Conservation (phyloP, 805 yeast species). For the Ogataea neopini region DNA sequence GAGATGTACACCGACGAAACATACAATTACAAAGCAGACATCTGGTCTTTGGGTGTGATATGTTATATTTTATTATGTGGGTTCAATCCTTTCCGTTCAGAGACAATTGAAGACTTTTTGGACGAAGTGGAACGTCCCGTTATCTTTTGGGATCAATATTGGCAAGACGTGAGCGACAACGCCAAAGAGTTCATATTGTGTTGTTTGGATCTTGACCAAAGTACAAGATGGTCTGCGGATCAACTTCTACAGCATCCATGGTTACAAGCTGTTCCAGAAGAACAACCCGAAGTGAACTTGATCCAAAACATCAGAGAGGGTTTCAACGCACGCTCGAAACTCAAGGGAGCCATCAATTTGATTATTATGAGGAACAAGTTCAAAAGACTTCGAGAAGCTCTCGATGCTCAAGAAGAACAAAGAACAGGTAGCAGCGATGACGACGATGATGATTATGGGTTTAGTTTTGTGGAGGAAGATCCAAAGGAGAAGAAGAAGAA, state of each 20-base stretch:
- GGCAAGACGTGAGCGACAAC: slow-evolving; percentile 37
- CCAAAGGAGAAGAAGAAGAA: slow-evolving; percentile 8
- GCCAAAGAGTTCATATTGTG: slow-evolving; percentile 73
- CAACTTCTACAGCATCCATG: slow-evolving; percentile 68
- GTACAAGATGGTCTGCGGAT: slow-evolving; percentile 59
- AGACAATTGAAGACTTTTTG: slow-evolving; percentile 26
- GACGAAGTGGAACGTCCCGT: slow-evolving; percentile 8
- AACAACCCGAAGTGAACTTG: slow-evolving; percentile 49
- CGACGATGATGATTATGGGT: slow-evolving; percentile 29
- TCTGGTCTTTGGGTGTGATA: slow-evolving; percentile 29
- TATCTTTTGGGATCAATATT: slow-evolving; percentile 10
- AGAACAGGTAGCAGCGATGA: slow-evolving; percentile 26
- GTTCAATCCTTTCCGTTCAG: slow-evolving; percentile 14
- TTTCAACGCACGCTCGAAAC: slow-evolving; percentile 73
- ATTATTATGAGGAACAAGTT: slow-evolving; percentile 76
- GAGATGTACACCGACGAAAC: slow-evolving; percentile 66
- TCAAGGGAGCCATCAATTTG: slow-evolving; percentile 78
- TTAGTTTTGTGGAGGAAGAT: slow-evolving; percentile 28
- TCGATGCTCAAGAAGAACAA: slow-evolving; percentile 37
- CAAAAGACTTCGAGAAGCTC: slow-evolving; percentile 53
- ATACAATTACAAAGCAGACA: slow-evolving; percentile 35
- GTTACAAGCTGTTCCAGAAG: slow-evolving; percentile 48
- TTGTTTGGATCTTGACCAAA: slow-evolving; percentile 64
- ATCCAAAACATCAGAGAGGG: slow-evolving; percentile 74
- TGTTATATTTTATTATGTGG: slow-evolving; percentile 23